Percentiles rank a stretch among this genome's conserved stretches.
Evolutionary conservation across 148 eudicot species (phyloP).

Genomic region (Diospyros lotus): DNA sequence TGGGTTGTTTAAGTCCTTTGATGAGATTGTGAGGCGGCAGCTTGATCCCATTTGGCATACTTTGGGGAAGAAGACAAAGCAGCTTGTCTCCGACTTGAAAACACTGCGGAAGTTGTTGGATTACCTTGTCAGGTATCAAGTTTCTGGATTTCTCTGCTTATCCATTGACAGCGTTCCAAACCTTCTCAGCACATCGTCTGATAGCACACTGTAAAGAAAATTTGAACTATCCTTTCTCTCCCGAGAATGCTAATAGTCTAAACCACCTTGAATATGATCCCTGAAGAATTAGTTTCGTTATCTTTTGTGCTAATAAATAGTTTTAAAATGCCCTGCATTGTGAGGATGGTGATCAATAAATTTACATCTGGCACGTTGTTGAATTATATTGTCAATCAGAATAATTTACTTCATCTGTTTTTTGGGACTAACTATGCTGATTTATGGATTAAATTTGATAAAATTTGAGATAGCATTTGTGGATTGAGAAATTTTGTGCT

Average conservation of each 20-base stretch:
- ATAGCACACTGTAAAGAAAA: neutral
- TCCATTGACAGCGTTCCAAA: too few species aligned
- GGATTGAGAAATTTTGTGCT: neutral
- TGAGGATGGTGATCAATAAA: neutral
- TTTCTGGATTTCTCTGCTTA: neutral
- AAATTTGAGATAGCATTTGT: neutral
- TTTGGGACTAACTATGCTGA: neutral
- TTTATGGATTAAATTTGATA: neutral
- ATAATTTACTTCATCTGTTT: neutral
- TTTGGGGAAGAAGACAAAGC: slow-evolving; percentile 93
- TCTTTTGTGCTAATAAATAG: neutral
- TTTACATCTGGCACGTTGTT: neutral
- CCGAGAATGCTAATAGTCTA: neutral
- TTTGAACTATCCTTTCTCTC: neutral
- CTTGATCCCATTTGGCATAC: slow-evolving; percentile 99
- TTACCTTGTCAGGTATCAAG: slow-evolving; percentile 79
- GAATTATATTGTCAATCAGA: neutral
- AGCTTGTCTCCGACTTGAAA: slow-evolving; percentile 97
- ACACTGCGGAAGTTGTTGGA: slow-evolving; percentile 90
- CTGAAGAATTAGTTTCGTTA: neutral
- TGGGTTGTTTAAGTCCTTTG: slow-evolving; percentile 95
- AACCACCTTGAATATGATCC: neutral
- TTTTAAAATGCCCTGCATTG: neutral
- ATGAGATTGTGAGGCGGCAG: slow-evolving; percentile 91
- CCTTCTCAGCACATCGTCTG: neutral